Conservation (phyloP, 73 alveolate genomes). For the Paraurostyla sp. region DNA sequence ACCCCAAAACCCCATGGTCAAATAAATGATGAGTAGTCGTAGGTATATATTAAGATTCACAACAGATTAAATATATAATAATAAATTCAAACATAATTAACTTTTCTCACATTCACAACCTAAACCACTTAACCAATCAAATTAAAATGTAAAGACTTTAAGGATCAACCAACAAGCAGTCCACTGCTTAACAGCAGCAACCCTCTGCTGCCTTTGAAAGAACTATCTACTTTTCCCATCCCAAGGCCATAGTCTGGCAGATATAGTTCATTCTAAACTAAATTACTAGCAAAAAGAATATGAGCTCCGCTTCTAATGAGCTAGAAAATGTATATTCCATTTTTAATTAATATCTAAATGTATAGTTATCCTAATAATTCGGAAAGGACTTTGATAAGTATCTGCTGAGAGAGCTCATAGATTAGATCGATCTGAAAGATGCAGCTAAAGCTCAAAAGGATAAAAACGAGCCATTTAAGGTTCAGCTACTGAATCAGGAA, state of each 20-base stretch:
- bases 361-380: conserved; percentile 40
- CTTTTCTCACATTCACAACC: not conserved
- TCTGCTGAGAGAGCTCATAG: conserved; percentile 70
- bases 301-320: conserved; percentile 52
- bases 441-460: conserved; percentile 54
- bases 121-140: not conserved
- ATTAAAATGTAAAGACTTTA: not conserved
- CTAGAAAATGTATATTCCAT: conserved; percentile 52
- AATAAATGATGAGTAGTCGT: too few relatives aligned
- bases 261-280: conserved; percentile 53
- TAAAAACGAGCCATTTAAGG: conserved; percentile 69
- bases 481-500: conserved; percentile 67
- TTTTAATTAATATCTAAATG: not conserved
- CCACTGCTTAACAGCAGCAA: conserved; percentile 30
- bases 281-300: conserved; percentile 56
- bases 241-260: conserved; percentile 70
- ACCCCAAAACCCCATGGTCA: too few relatives aligned
- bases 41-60: conserved; percentile 22
- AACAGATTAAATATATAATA: conserved; percentile 25
- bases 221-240: conserved; percentile 14
- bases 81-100: not conserved
- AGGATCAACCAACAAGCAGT: not conserved
- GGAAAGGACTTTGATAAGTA: conserved; percentile 73
- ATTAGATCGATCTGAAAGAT: conserved; percentile 75
- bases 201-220: not conserved